These are phyloP conservation scores for Parasarocladium wereldwijsianum DNA, from an alignment of 2,329 filamentous ascomycete species.

Conservation along the genomic window DNA sequence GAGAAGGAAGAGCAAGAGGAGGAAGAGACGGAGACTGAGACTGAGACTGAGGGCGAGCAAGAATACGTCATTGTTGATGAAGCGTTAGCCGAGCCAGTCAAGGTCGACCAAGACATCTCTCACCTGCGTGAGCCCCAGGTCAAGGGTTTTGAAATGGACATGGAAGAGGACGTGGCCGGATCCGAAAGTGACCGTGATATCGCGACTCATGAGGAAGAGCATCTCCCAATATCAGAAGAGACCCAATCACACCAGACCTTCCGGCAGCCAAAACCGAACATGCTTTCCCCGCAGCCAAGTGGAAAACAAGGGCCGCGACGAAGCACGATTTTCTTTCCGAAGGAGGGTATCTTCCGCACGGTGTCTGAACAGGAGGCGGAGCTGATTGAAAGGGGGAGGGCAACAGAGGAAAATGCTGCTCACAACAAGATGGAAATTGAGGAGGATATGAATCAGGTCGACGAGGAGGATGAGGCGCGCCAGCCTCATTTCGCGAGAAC, in stretches of 20 bases:
- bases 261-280: not conserved
- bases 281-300: conserved; percentile 13
- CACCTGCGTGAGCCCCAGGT: conserved; percentile 4
- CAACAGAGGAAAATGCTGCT: too few relatives aligned
- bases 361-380: conserved; percentile 38
- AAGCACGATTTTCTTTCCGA: conserved; percentile 44
- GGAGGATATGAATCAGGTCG: conserved; percentile 1
- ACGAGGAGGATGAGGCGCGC: conserved; percentile 14
- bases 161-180: conserved; percentile 1
- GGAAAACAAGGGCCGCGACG: conserved; percentile 26
- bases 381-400: conserved; percentile 20
- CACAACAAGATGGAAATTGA: too few relatives aligned
- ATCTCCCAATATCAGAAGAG: not conserved
- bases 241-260: too few relatives aligned
- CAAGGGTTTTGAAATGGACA: conserved; percentile 1
- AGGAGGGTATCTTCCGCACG: conserved; percentile 48
- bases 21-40: conserved; percentile 5
- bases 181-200: too few relatives aligned
- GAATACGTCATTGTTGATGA: conserved; percentile 9
- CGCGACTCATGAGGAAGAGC: not conserved
- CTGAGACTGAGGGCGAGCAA: not conserved
- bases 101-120: conserved; percentile 11
- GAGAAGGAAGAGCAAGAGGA: conserved; percentile 8
- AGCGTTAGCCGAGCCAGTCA: conserved; percentile 7
- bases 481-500: conserved; percentile 33